phyloP scores from a whole-genome alignment of 495 filamentous ascomycete genomes.

The Neurospora africana region DNA sequence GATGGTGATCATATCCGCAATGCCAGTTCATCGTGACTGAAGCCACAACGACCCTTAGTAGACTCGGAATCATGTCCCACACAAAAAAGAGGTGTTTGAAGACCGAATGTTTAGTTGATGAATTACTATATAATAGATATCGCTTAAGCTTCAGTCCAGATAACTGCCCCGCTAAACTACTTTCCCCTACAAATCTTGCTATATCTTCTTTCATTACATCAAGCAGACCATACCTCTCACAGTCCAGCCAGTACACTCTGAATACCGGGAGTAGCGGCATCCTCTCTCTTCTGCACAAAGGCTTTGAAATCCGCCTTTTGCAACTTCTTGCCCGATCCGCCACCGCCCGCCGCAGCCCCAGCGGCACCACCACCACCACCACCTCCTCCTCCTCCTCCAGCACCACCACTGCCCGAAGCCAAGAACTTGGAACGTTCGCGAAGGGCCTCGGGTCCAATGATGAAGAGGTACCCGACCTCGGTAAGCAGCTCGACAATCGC shows the following conservation, averaged over 20 bases:
- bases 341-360: constrained; percentile 18
- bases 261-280: constrained; percentile 67
- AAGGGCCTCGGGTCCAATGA: constrained; percentile 83
- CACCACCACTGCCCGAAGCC: constrained; percentile 21
- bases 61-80: too few species aligned
- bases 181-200: neutral
- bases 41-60: neutral
- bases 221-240: constrained; percentile 9
- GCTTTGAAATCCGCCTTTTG: constrained; percentile 67
- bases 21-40: too few species aligned
- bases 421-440: constrained; percentile 58
- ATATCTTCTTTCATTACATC: neutral
- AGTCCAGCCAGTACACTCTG: constrained; percentile 59
- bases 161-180: neutral
- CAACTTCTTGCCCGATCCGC: constrained; percentile 36
- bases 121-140: neutral
- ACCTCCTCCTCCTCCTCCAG: constrained; percentile 3
- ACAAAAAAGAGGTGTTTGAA: neutral
- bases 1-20: too few species aligned
- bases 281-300: constrained; percentile 73
- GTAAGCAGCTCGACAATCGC: constrained; percentile 69
- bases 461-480: constrained; percentile 94
- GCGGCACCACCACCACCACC: neutral
- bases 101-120: neutral
- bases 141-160: neutral